Conservation (phyloP, 2,329 filamentous ascomycete species). For the Fusarium tuaranense region DNA sequence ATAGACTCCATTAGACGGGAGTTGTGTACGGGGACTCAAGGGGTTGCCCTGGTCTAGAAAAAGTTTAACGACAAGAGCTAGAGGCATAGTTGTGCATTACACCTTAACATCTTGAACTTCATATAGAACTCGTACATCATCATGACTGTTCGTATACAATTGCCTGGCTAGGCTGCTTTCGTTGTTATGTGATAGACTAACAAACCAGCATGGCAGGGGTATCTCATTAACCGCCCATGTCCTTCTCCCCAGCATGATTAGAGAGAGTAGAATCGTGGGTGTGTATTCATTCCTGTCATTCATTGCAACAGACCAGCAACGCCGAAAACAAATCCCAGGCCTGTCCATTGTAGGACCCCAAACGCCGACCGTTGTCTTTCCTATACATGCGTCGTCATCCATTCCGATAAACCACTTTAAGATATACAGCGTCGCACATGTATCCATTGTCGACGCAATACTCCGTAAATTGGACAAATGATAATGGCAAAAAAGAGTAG, state of each 20-base stretch:
- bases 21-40: slow-evolving; percentile 3
- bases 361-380: slow-evolving; percentile 37
- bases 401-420: slow-evolving; percentile 9
- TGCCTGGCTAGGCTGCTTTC: slow-evolving; percentile 16
- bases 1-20: slow-evolving; percentile 16
- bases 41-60: slow-evolving; percentile 6
- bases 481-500: slow-evolving; percentile 21
- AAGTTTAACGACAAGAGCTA: slow-evolving; percentile 8
- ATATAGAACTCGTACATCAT: slow-evolving; percentile 18
- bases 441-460: slow-evolving; percentile 13
- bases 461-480: neutral
- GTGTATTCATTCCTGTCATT: slow-evolving; percentile 13
- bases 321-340: slow-evolving; percentile 10
- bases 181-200: slow-evolving; percentile 11
- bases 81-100: slow-evolving; percentile 4
- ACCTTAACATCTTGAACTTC: neutral
- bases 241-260: slow-evolving; percentile 13
- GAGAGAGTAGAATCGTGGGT: slow-evolving; percentile 16
- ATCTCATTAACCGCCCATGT: slow-evolving; percentile 33
- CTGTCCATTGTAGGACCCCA: slow-evolving; percentile 12
- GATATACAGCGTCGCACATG: slow-evolving; percentile 30
- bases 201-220: slow-evolving; percentile 26
- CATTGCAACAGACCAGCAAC: slow-evolving; percentile 22
- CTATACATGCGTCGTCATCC: slow-evolving; percentile 21
- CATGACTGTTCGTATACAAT: slow-evolving; percentile 25